Conservation (phyloP, 352 stramenopile species). For the Phytophthora megakarya region DNA sequence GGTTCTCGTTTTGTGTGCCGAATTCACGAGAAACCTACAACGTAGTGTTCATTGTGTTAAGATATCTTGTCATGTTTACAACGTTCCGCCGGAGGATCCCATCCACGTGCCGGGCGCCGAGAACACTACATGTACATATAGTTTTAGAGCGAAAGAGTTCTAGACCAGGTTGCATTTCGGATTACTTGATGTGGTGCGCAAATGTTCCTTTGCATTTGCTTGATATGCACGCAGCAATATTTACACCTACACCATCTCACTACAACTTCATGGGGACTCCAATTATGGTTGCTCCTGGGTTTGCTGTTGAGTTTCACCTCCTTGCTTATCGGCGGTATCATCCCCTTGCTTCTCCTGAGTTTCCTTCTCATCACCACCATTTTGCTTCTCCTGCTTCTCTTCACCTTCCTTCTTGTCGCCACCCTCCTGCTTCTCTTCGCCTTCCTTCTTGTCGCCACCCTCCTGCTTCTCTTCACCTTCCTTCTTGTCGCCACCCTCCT, state of each 20-base stretch:
- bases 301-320: background rate
- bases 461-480: slow-evolving; percentile 3
- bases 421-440: slow-evolving; percentile 2
- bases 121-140: too few species aligned
- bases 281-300: background rate
- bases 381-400: slow-evolving; percentile 2
- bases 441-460: background rate
- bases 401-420: background rate
- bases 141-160: too few species aligned
- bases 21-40: too few species aligned
- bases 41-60: too few species aligned
- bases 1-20: too few species aligned
- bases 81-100: too few species aligned
- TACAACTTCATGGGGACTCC: background rate
- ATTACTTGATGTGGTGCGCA: background rate
- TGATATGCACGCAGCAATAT: background rate
- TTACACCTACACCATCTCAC: background rate
- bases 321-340: background rate
- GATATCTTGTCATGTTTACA: too few species aligned
- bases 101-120: too few species aligned
- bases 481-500: background rate
- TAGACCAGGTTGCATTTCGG: too few species aligned
- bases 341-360: slow-evolving; percentile 3
- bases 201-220: background rate
- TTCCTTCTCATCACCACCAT: background rate